phyloP scores from a whole-genome alignment of 768 basidiomycete species.

The Auriscalpium vulgare region DNA sequence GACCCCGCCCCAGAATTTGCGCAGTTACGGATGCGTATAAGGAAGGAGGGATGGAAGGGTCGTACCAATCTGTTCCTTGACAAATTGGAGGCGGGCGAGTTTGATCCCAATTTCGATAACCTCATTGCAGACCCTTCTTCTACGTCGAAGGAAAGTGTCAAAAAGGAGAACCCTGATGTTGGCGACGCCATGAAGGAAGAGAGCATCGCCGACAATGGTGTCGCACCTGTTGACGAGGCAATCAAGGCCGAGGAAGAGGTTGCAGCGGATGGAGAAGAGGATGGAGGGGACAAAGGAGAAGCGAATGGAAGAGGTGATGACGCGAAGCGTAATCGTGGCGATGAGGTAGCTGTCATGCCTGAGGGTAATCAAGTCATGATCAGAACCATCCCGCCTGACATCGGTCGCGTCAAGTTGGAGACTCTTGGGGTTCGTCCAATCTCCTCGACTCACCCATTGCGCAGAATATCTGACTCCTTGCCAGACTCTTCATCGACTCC shows the following conservation, averaged over 20 bases:
- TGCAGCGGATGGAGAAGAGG: constrained; percentile 65
- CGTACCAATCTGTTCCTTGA: constrained; percentile 63
- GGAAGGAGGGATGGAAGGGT: constrained; percentile 80
- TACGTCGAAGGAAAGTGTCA: constrained; percentile 43
- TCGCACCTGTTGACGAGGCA: constrained; percentile 39
- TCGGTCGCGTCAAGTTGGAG: constrained; percentile 83
- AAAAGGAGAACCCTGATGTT: constrained; percentile 32
- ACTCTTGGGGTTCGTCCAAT: constrained; percentile 44
- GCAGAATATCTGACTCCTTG: not conserved
- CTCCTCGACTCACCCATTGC: no score
- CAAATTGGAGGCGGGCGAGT: constrained; percentile 80
- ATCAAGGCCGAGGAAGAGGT: constrained; percentile 80
- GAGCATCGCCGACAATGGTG: constrained; percentile 16
- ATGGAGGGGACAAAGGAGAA: constrained; percentile 51
- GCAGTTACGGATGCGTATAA: constrained; percentile 66
- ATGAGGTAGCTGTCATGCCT: constrained; percentile 56
- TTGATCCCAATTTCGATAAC: constrained; percentile 69
- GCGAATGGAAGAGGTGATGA: constrained; percentile 49
- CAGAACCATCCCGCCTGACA: constrained; percentile 89
- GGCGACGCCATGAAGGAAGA: constrained; percentile 29
- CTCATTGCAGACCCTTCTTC: constrained; percentile 41
- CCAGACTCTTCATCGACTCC: constrained; percentile 68
- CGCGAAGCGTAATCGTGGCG: constrained; percentile 41
- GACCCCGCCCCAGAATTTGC: constrained; percentile 67
- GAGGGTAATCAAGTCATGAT: constrained; percentile 93